Evolutionary conservation across 306 rosid genomes (phyloP).

Genomic region (Rubus parviflorus): DNA sequence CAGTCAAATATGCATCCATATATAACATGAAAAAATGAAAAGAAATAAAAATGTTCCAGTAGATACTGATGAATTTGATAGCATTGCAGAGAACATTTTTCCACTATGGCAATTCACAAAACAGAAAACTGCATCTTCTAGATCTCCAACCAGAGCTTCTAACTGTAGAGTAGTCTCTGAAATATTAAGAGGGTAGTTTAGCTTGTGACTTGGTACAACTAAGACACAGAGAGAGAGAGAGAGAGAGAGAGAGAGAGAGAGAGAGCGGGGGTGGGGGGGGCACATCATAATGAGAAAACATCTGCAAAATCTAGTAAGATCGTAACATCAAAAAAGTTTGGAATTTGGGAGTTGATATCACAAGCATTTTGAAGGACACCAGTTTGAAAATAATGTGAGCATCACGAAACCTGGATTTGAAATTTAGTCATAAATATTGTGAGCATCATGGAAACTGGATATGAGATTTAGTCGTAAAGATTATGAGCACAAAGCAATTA

Average conservation of each 20-base stretch:
- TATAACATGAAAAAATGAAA: background rate
- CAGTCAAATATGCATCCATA: slow-evolving; percentile 21
- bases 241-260: slow-evolving; percentile 6
- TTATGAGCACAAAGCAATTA: background rate
- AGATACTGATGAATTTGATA: slow-evolving; percentile 39
- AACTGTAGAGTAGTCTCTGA: slow-evolving; percentile 74
- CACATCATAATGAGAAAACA: background rate
- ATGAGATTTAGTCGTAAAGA: no score
- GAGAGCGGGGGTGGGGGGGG: background rate
- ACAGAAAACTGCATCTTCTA: slow-evolving; percentile 75
- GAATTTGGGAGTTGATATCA: background rate
- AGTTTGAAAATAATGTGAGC: background rate
- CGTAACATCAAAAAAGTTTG: background rate
- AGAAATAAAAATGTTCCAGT: slow-evolving; percentile 32
- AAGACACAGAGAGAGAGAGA: slow-evolving; percentile 5
- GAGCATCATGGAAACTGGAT: no score
- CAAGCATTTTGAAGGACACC: background rate
- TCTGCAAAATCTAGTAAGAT: background rate
- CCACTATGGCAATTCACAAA: slow-evolving; percentile 52
- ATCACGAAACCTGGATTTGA: background rate
- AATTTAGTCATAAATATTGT: background rate
- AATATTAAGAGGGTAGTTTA: slow-evolving; percentile 40
- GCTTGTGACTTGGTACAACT: slow-evolving; percentile 29
- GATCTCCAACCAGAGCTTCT: slow-evolving; percentile 81
- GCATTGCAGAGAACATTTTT: slow-evolving; percentile 46